These are phyloP conservation scores for Yarrowia osloensis DNA, from an alignment of 805 yeast species.

Conservation along the genomic window DNA sequence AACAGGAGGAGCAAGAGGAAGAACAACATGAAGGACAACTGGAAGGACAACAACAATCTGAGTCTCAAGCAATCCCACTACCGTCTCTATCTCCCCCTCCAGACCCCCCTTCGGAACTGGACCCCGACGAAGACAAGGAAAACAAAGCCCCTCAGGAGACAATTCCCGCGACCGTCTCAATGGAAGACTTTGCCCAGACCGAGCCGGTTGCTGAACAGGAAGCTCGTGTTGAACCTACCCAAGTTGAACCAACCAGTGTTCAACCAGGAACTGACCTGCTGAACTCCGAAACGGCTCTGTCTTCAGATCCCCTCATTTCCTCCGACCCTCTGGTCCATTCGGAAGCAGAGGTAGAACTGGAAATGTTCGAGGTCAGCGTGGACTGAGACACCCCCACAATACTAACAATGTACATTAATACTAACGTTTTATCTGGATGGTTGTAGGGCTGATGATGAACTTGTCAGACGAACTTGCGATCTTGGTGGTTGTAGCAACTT, in stretches of 20 bases:
- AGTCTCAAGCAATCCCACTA: neutral
- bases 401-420: constrained; percentile 3
- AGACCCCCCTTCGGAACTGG: constrained; percentile 1
- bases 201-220: neutral
- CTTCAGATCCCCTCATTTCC: neutral
- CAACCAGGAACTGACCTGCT: neutral
- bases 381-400: neutral
- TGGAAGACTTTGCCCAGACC: neutral
- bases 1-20: neutral
- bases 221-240: neutral
- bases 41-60: neutral
- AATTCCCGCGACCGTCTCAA: neutral
- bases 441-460: too few species aligned
- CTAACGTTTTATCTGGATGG: constrained; percentile 4
- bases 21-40: neutral
- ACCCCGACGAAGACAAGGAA: constrained; percentile 12
- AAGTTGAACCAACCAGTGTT: too few species aligned
- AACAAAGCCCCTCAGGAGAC: neutral
- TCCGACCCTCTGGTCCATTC: neutral
- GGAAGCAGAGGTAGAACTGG: neutral
- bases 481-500: too few species aligned
- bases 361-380: neutral
- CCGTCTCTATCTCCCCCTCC: neutral
- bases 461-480: too few species aligned
- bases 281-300: neutral